These are phyloP conservation scores for Lactarius deliciosus DNA, from an alignment of 768 basidiomycete species.

Conservation along the genomic window DNA sequence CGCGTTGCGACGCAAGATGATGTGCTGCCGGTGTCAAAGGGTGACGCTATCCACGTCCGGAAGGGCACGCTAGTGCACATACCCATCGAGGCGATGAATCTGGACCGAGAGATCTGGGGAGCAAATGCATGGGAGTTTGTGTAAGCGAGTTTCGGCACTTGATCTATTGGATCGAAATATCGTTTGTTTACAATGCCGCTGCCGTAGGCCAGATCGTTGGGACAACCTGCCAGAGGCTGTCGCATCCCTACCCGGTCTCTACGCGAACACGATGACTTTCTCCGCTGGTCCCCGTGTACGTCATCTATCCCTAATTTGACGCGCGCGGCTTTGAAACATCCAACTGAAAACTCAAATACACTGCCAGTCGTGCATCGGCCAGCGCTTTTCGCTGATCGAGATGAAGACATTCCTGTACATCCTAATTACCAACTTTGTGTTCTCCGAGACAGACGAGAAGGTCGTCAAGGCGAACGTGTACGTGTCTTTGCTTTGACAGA, in stretches of 20 bases:
- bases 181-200: not conserved
- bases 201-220: conserved; percentile 77
- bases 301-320: conserved; percentile 15
- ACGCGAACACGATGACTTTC: conserved; percentile 69
- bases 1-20: conserved; percentile 79
- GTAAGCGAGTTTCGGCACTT: conserved; percentile 39
- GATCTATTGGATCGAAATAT: not conserved
- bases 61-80: conserved; percentile 78
- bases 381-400: conserved; percentile 82
- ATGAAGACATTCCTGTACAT: conserved; percentile 75
- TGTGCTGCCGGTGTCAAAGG: conserved; percentile 64
- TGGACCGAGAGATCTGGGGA: conserved; percentile 79
- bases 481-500: conserved; percentile 24
- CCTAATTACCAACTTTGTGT: conserved; percentile 66
- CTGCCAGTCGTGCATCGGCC: conserved; percentile 75
- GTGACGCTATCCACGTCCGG: conserved; percentile 50
- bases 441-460: conserved; percentile 72
- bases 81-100: conserved; percentile 75
- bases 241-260: conserved; percentile 65
- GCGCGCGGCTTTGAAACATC: conserved; percentile 1
- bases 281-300: conserved; percentile 80
- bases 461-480: conserved; percentile 77
- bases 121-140: conserved; percentile 78
- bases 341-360: not conserved
- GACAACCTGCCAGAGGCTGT: conserved; percentile 71